Percentiles rank a stretch among this genome's conserved stretches.
Conservation (phyloP, 2,329 filamentous ascomycete genomes). For the Ascochyta clinopodiicola region DNA sequence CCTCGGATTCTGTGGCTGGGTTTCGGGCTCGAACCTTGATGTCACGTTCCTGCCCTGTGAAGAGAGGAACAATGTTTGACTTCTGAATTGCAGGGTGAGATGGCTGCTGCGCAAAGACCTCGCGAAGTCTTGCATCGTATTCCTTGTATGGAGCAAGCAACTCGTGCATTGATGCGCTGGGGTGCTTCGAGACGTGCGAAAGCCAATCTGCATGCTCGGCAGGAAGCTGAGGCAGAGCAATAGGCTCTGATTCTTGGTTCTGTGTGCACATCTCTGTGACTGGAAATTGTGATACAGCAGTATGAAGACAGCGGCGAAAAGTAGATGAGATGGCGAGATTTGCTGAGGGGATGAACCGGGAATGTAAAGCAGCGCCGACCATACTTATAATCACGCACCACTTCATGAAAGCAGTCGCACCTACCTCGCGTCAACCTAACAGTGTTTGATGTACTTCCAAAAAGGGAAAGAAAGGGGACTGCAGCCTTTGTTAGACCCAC, state of each 20-base stretch:
- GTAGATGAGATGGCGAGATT: background rate
- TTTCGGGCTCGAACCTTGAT: slow-evolving; percentile 70
- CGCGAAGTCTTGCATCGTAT: slow-evolving; percentile 71
- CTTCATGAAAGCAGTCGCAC: background rate
- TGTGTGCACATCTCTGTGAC: slow-evolving; percentile 21
- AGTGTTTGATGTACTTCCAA: background rate
- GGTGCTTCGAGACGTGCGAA: slow-evolving; percentile 62
- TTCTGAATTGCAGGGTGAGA: slow-evolving; percentile 63
- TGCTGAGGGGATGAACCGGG: background rate
- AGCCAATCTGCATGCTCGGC: slow-evolving; percentile 52
- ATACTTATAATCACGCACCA: slow-evolving; percentile 3
- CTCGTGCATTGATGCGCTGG: slow-evolving; percentile 61
- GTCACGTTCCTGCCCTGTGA: slow-evolving; percentile 59
- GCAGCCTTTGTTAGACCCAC: slow-evolving; percentile 11
- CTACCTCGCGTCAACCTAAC: slow-evolving; percentile 4
- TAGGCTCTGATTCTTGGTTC: background rate
- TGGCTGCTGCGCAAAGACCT: slow-evolving; percentile 73
- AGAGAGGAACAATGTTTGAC: slow-evolving; percentile 72
- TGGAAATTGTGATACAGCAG: background rate
- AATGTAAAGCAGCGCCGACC: background rate
- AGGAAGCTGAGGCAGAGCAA: slow-evolving; percentile 49
- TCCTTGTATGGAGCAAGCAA: slow-evolving; percentile 70
- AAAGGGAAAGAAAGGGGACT: background rate
- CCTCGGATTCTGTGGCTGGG: slow-evolving; percentile 62
- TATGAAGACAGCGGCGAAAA: background rate